phyloP scores from a whole-genome alignment of 768 basidiomycete species.

The Hypholoma sublateritium region DNA sequence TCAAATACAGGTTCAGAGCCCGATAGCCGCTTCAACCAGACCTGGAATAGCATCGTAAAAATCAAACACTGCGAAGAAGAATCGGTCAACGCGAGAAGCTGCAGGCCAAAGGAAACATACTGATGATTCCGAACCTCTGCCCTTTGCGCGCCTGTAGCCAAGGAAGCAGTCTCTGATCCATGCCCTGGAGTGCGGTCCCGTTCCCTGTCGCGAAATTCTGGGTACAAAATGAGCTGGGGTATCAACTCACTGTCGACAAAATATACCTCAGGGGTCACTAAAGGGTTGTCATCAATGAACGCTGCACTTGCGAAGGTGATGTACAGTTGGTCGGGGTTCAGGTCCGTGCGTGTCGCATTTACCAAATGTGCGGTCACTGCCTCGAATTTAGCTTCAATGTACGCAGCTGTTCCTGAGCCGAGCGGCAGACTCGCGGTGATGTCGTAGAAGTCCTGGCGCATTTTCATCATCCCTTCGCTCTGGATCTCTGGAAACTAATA shows the following conservation, averaged over 20 bases:
- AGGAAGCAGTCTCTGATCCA: conserved; percentile 44
- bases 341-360: conserved; percentile 36
- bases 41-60: conserved; percentile 48
- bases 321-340: conserved; percentile 41
- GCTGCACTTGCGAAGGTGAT: conserved; percentile 49
- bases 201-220: conserved; percentile 47
- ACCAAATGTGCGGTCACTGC: conserved; percentile 39
- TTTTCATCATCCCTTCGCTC: background rate
- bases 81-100: background rate
- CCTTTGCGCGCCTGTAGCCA: conserved; percentile 43
- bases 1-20: conserved; percentile 18
- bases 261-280: conserved; percentile 36
- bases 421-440: conserved; percentile 27
- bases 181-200: conserved; percentile 33
- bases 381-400: conserved; percentile 44
- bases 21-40: conserved; percentile 45
- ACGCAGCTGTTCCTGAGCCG: conserved; percentile 33
- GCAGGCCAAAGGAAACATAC: conserved; percentile 26
- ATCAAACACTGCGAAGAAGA: conserved; percentile 38
- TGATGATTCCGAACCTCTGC: conserved; percentile 45
- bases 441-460: conserved; percentile 40
- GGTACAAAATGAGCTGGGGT: background rate
- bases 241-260: background rate
- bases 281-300: conserved; percentile 31
- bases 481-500: background rate